Base-by-base conservation (phyloP, 306 rosid species). In the Rosa chinensis region DNA sequence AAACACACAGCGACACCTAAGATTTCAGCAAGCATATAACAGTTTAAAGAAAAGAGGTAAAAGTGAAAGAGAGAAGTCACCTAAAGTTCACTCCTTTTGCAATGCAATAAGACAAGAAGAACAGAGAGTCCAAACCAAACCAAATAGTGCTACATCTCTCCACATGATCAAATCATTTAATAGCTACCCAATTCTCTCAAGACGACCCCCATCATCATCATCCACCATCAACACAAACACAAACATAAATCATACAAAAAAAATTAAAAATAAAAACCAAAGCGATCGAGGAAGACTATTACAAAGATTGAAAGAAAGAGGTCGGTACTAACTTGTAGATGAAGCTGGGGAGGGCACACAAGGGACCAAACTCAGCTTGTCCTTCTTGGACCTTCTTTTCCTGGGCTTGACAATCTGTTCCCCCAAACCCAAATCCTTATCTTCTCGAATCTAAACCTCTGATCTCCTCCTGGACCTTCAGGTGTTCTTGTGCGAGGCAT, bases 401-500 rank as follows among this genome's bases (percentile, higher is more conserved):
- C 89, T 89, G 1, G 82, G 92, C 84, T 95, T 92, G 7, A 37
- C 90, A 40, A 78, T 43, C 78, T 91, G 93, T 44, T 95, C 97
- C 42, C 45, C 82, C 72, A 66, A 35, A 40, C 50, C 82, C 75
- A 66, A 35, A 35, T 91, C 98, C 72, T 82, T 92, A 6, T 92
- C 97, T 75, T 92, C 93, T 66, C 91, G 81, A 78, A 45, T 66
- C 82, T 92, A 96, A 20, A 77, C 32, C 76, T 95, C 98, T 17
- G 85, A 73, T 21, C 95, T 80, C 50, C 93, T 83, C 63, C 92
- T 79, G 1, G 89, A 77, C 81, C 93, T 89, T 25, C 97, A 52
- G 23, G 85, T 37, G 50, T 79, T 88, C 89, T 92, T 87, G 0
- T 98, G 99, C 10, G 98, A 95, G 17, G 89, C 83, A 79, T 87